Evolutionary conservation across 805 yeast genomes (phyloP), one percentile per base, ranked within the genome.

Genomic region (Wickerhamiella qilinensis): DNA sequence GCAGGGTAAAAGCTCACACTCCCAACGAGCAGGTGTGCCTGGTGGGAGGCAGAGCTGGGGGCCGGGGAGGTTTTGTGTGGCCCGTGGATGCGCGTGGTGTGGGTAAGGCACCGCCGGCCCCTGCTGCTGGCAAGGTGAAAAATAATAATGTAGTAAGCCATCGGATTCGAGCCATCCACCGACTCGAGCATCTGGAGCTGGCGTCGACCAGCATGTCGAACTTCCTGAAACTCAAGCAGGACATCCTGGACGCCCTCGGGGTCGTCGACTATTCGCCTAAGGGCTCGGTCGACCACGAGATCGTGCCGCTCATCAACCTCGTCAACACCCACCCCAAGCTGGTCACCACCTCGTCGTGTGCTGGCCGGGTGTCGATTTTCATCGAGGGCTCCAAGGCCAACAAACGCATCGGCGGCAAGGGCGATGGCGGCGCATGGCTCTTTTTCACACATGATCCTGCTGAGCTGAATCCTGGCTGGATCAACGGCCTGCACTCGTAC

Each of bases 311-410:
- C 16, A 81, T 84, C 43, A 56, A 71, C 14, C 53, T 75, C 14
- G 77, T 84, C 47, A 84, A 84, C 50, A 46, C 67, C 2, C 71
- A 72, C 46, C 49, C 57, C 0, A 73, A 77, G 45, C 68, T 79
- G 73, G 91, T 84, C 9, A 83, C 93, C 2, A 84, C 94, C 0
- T 80, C 93, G 1, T 77, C 91, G 15, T 84, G 94, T 47, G 81
- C 93, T 0, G 94, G 94, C 2, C 63, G 94, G 50, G 77, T 83
- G 1, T 75, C 88, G 41, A 84, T 84, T 0, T 84, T 79, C 53
- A 59, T 78, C 2, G 94, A 83, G 52, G 94, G 94, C 2, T 55
- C 58, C 8, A 80, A 81, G 47, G 38, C 32, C 3, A 45, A 53
- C 2, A 65, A 71, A 47, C 22, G 39, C 11, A 69, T 78, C 14